phyloP scores from a whole-genome alignment of 139 green algal species.

The Chlamydomonas schloesseri region DNA sequence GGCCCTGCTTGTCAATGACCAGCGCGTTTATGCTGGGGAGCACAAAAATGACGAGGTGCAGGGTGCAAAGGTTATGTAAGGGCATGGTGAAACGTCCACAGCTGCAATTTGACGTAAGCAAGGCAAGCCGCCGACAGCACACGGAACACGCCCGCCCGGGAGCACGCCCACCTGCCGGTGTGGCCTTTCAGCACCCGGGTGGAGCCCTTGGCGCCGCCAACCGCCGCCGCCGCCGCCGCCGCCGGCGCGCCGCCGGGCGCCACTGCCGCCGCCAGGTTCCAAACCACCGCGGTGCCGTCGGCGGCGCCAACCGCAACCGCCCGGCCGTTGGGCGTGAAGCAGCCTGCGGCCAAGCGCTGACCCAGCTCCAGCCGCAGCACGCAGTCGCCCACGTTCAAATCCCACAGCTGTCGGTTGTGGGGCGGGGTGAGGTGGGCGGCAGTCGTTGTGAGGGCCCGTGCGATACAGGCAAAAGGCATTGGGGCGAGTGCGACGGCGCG shows the following conservation, averaged over 20 bases:
- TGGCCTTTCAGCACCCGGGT: background rate
- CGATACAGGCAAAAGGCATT: no score
- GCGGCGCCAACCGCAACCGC: slow-evolving; percentile 54
- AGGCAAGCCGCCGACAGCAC: background rate
- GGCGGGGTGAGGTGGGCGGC: no score
- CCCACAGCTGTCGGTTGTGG: slow-evolving; percentile 87
- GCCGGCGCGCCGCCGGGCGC: no score
- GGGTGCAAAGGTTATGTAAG: no score
- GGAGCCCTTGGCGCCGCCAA: no score
- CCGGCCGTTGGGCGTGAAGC: slow-evolving; percentile 61
- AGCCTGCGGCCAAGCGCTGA: slow-evolving; percentile 59
- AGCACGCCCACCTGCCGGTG: background rate
- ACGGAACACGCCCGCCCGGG: no score
- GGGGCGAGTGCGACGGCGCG: no score
- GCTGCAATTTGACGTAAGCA: no score
- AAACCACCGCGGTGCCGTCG: slow-evolving; percentile 68
- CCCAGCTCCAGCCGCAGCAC: slow-evolving; percentile 64
- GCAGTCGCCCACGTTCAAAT: slow-evolving; percentile 88
- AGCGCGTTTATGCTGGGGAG: background rate
- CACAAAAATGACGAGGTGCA: no score
- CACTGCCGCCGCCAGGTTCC: slow-evolving; percentile 60
- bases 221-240: no score
- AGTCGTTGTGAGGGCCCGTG: no score
- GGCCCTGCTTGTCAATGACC: background rate
- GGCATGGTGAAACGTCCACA: no score